A percentile compares a stretch with the other conserved stretches of the same genome.
These are phyloP conservation scores for Populus nigra DNA, from an alignment of 345 rosid genomes.

Conservation along the genomic window DNA sequence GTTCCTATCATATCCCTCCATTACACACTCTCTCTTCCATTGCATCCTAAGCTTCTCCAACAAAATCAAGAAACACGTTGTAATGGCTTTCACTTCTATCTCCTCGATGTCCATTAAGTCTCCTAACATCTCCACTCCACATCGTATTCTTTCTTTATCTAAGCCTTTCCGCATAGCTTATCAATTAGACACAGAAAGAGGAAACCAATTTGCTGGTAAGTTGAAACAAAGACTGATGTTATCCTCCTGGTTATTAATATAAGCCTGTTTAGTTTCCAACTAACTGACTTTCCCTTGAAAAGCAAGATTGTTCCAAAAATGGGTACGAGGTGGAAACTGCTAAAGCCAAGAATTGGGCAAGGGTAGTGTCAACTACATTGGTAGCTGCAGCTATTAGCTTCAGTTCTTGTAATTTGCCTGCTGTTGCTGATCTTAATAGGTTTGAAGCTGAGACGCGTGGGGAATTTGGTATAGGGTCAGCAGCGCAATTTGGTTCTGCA, in stretches of 20 bases:
- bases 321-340: conserved; percentile 14
- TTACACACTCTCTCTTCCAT: neutral
- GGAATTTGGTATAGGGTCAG: conserved; percentile 89
- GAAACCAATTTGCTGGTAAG: conserved; percentile 28
- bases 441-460: conserved; percentile 82
- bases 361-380: conserved; percentile 57
- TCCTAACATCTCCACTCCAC: conserved; percentile 11
- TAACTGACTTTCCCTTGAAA: conserved; percentile 34
- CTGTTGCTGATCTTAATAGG: conserved; percentile 79
- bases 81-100: conserved; percentile 42
- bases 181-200: conserved; percentile 19
- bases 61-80: neutral
- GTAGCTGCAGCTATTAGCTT: conserved; percentile 58
- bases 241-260: neutral
- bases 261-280: neutral
- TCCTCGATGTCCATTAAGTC: conserved; percentile 32
- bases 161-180: conserved; percentile 29
- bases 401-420: conserved; percentile 45
- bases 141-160: conserved; percentile 7
- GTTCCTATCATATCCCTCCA: neutral
- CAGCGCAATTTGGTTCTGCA: conserved; percentile 88
- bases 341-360: conserved; percentile 49
- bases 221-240: neutral
- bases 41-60: neutral
- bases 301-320: conserved; percentile 44